Base-by-base conservation (phyloP, 768 basidiomycete species). In the Hemileccinum rubropunctum region DNA sequence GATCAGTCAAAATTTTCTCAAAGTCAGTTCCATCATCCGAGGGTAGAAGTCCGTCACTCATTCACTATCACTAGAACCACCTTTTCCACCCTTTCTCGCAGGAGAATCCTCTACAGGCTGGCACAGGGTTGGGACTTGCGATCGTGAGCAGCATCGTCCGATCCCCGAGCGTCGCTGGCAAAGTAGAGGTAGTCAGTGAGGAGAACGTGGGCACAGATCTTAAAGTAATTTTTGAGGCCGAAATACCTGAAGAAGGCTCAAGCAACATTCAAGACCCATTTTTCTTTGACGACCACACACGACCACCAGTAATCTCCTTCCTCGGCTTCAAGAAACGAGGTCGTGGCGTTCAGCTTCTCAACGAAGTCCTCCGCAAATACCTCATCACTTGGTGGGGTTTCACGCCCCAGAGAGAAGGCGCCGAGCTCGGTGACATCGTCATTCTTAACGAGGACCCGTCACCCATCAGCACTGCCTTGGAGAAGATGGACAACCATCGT, bases 1-100 rank as follows among this genome's bases (percentile, higher is more conserved):
- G 20, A 98, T 98, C 54, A 93, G 90, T 63, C 88, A 89, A 58
- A 86, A 89, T 51, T 98, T 98, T 69, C 72, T 95, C 51, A 91
- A 92, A 80, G 90, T 87, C 51, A 42, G 60, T 57, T 20, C 14
- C 11, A 15, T 54, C 42, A 34, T 48, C 45, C 3, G n/a, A 40
- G 36, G 27, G 14, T 23, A 17, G 6, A 45, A 11, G 9, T 21
- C 47, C 10, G 45, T 50, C 26, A 45, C 44, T 49, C 36, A 50
- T 42, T 26, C 7, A 20, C 40, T 15, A 32, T 39, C 11, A 32
- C 10, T 56, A 89, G 88, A 93, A 97, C 59, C 91, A 95, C 71
- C 75, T 98, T 6, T 98, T 97, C 73, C 95, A 95, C 58, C 95
- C 95, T 0, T 98, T 98, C 71, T 93, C 93, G 1, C 95, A 98